Evolutionary conservation across 495 filamentous ascomycete species (phyloP).

Genomic region (Aspergillus carlsbadensis): DNA sequence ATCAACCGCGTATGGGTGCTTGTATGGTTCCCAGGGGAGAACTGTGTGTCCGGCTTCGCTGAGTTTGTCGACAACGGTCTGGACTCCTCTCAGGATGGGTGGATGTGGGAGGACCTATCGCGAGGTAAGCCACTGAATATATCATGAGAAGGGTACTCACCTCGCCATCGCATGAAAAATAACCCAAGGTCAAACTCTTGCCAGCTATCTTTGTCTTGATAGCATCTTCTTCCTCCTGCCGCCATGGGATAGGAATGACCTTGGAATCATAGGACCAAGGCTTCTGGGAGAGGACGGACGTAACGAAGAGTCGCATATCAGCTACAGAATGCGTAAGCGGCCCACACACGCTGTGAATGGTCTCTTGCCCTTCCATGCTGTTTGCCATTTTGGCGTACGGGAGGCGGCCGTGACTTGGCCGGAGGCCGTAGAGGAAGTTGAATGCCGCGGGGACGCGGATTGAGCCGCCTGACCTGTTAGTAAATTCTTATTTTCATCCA

Average conservation of each 20-base stretch:
- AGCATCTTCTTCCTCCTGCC: slow-evolving; percentile 12
- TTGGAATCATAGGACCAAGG: slow-evolving; percentile 36
- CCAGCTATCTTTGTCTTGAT: slow-evolving; percentile 28
- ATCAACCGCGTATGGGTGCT: slow-evolving; percentile 32
- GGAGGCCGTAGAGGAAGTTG: slow-evolving; percentile 2
- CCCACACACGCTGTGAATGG: slow-evolving; percentile 38
- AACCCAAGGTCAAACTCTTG: slow-evolving; percentile 25
- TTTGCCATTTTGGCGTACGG: slow-evolving; percentile 18
- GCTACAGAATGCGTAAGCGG: slow-evolving; percentile 36
- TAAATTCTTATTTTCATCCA: no score
- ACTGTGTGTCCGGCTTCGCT: slow-evolving; percentile 38
- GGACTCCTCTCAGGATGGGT: slow-evolving; percentile 40
- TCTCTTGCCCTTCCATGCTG: slow-evolving; percentile 33
- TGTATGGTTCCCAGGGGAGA: slow-evolving; percentile 40
- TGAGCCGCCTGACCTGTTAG: not conserved
- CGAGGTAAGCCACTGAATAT: not conserved
- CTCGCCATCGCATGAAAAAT: slow-evolving; percentile 25
- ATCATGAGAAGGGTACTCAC: not conserved
- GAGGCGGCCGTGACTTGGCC: not conserved
- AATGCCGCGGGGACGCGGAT: slow-evolving; percentile 5
- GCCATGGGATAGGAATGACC: slow-evolving; percentile 34
- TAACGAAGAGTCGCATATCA: slow-evolving; percentile 40
- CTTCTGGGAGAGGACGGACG: slow-evolving; percentile 27
- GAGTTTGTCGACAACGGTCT: slow-evolving; percentile 34
- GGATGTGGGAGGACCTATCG: slow-evolving; percentile 23